Evolutionary conservation across 1,284 basidiomycete species (phyloP).

Genomic region (Leccinum subrobustum): DNA sequence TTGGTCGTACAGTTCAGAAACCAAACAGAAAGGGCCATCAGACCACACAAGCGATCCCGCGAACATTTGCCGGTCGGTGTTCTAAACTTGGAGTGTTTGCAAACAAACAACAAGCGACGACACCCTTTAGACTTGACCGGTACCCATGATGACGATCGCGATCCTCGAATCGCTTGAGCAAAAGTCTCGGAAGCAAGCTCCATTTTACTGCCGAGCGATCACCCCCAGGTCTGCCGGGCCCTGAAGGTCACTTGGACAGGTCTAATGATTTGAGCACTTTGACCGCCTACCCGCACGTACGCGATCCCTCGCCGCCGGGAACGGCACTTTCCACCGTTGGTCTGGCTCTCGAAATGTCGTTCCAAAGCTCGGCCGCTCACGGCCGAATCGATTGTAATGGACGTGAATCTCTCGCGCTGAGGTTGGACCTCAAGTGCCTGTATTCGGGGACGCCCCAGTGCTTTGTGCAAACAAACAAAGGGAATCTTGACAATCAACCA

Average conservation of each 20-base stretch:
- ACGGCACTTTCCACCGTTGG: not conserved
- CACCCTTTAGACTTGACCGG: conserved; percentile 21
- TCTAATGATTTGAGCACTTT: not conserved
- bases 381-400: conserved; percentile 3
- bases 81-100: conserved; percentile 13
- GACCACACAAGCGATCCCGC: conserved; percentile 27
- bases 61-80: conserved; percentile 32
- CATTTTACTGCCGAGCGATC: conserved; percentile 29
- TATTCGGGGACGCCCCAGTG: not conserved
- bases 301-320: not conserved
- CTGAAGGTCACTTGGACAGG: conserved; percentile 1
- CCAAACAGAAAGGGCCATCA: conserved; percentile 1
- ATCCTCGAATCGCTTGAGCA: conserved; percentile 32
- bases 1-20: not conserved
- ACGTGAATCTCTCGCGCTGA: conserved; percentile 12
- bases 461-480: not conserved
- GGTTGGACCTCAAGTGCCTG: conserved; percentile 25
- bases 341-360: not conserved
- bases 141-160: conserved; percentile 25
- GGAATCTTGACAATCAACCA: conserved; percentile 2
- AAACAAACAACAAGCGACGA: conserved; percentile 28
- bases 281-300: not conserved
- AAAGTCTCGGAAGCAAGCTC: conserved; percentile 16
- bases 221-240: not conserved
- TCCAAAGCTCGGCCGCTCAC: not conserved